phyloP scores from a whole-genome alignment of 1,139 yeast genomes.

The Saccharomycopsis hybrid region DNA sequence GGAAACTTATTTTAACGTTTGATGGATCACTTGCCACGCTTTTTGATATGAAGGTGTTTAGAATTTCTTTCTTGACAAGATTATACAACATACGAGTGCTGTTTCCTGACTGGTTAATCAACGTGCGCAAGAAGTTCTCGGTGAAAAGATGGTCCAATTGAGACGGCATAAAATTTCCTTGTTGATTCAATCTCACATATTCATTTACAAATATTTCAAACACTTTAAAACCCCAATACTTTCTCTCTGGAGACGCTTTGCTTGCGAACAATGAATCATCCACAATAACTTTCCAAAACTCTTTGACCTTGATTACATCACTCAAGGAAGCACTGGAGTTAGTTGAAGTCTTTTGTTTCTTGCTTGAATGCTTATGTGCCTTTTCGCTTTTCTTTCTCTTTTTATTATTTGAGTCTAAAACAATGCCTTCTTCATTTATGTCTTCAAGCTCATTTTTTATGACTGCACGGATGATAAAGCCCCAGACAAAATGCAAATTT shows the following conservation, averaged over 20 bases:
- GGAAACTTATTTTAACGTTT: conserved; percentile 34
- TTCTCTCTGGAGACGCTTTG: conserved; percentile 78
- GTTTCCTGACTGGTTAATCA: conserved; percentile 73
- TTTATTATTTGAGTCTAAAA: no score
- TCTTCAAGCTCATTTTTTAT: conserved; percentile 23
- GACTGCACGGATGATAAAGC: conserved; percentile 45
- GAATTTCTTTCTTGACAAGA: conserved; percentile 49
- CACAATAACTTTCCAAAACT: conserved; percentile 74
- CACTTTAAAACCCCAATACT: conserved; percentile 79
- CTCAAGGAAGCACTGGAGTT: conserved; percentile 4
- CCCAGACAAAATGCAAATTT: conserved; percentile 80
- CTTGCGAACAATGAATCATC: conserved; percentile 77
- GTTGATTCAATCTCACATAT: neutral
- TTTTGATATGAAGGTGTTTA: conserved; percentile 33
- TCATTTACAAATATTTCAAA: conserved; percentile 42
- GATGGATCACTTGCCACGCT: conserved; percentile 34
- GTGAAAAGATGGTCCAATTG: conserved; percentile 46
- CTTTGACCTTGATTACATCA: conserved; percentile 50
- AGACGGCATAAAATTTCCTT: conserved; percentile 25
- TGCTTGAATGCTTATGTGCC: conserved; percentile 24
- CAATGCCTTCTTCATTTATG: conserved; percentile 27
- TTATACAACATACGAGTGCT: conserved; percentile 60
- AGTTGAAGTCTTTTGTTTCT: conserved; percentile 17
- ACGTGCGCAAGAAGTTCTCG: conserved; percentile 63
- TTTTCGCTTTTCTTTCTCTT: conserved; percentile 31